Evolutionary conservation across 176 grass and related monocot species (phyloP).

Genomic region (Zoysia pacifica): DNA sequence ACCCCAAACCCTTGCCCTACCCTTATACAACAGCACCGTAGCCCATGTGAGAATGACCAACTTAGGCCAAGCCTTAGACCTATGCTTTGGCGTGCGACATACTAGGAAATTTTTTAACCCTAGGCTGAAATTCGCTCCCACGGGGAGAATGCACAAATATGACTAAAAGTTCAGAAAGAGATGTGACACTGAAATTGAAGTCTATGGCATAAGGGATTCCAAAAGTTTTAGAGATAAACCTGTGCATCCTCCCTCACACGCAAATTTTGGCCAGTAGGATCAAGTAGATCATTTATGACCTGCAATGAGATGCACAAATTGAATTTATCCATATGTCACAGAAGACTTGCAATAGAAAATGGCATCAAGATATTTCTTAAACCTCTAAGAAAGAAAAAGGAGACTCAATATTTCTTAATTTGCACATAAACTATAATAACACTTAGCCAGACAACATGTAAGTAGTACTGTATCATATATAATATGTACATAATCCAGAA

Average conservation of each 20-base stretch:
- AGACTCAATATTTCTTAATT: neutral
- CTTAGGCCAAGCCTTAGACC: too few relatives aligned
- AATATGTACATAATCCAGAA: neutral
- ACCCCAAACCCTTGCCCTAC: too few relatives aligned
- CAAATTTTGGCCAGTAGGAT: constrained; percentile 97
- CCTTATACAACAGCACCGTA: too few relatives aligned
- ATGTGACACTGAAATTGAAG: constrained; percentile 14
- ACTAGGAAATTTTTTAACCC: too few relatives aligned
- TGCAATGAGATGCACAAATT: constrained; percentile 39
- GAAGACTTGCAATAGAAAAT: neutral
- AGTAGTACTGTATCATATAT: neutral
- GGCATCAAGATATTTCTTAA: constrained; percentile 12
- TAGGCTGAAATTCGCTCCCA: too few relatives aligned
- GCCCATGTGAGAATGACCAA: too few relatives aligned
- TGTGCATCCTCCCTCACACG: constrained; percentile 98
- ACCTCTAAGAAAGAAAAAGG: constrained; percentile 14
- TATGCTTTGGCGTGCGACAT: too few relatives aligned
- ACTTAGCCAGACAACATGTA: constrained; percentile 14
- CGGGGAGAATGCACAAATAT: neutral
- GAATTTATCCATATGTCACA: constrained; percentile 20
- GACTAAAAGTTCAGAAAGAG: constrained; percentile 7
- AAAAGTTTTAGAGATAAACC: constrained; percentile 51
- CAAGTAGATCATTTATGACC: constrained; percentile 99
- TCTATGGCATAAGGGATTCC: constrained; percentile 24
- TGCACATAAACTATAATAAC: neutral